Conservation (phyloP, 768 basidiomycete species). For the Auriscalpium vulgare region DNA sequence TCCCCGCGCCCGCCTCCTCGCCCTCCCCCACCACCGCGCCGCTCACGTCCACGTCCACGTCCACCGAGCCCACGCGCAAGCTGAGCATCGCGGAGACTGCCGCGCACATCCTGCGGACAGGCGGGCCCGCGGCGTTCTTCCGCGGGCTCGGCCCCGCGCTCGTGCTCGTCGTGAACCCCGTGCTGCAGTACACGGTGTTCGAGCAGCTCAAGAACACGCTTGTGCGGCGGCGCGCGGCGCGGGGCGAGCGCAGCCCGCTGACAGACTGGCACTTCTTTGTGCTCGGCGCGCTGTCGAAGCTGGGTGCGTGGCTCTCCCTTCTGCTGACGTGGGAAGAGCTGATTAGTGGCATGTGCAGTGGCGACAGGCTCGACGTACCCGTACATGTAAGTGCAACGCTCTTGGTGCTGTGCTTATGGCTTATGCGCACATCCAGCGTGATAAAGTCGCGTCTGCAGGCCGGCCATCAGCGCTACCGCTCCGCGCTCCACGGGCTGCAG, state of each 20-base stretch:
- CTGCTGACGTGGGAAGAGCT: background rate
- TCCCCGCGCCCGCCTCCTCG: constrained; percentile 1
- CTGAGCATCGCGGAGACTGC: constrained; percentile 62
- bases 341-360: constrained; percentile 23
- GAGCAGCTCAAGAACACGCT: constrained; percentile 90
- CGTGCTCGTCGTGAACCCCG: constrained; percentile 88
- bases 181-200: constrained; percentile 90
- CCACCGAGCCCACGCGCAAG: constrained; percentile 33
- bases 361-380: constrained; percentile 58
- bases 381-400: constrained; percentile 44
- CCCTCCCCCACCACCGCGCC: constrained; percentile 20
- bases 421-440: constrained; percentile 31
- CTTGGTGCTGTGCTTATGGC: background rate
- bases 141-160: constrained; percentile 92
- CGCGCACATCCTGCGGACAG: constrained; percentile 58
- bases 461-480: constrained; percentile 66
- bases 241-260: constrained; percentile 33
- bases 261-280: constrained; percentile 89
- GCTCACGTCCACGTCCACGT: constrained; percentile 1
- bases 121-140: constrained; percentile 81
- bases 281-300: constrained; percentile 90
- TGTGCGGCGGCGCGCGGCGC: constrained; percentile 51
- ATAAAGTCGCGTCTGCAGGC: constrained; percentile 78
- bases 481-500: constrained; percentile 67
- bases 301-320: constrained; percentile 41